Evolutionary conservation across 768 basidiomycete species (phyloP).

Genomic region (Boletus huronensis): DNA sequence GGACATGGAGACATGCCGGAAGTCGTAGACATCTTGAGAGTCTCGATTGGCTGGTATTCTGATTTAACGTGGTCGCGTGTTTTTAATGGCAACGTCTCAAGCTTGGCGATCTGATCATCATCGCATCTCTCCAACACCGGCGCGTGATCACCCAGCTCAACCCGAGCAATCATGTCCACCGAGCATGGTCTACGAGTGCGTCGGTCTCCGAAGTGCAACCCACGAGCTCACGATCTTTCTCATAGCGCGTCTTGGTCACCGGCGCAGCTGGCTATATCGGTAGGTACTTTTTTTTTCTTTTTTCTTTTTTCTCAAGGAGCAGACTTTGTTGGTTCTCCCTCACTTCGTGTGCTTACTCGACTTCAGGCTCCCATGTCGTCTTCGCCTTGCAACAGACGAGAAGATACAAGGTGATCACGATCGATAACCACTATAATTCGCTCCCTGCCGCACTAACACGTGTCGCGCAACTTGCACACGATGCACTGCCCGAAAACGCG

Average conservation of each 20-base stretch:
- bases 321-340: background rate
- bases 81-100: conserved; percentile 4
- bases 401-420: conserved; percentile 86
- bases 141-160: background rate
- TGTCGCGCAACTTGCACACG: conserved; percentile 75
- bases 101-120: conserved; percentile 3
- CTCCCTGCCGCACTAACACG: conserved; percentile 69
- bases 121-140: background rate
- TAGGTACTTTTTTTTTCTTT: conserved; percentile 28
- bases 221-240: conserved; percentile 10
- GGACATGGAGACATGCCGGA: too few relatives aligned
- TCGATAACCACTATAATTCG: conserved; percentile 96
- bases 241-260: conserved; percentile 62
- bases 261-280: conserved; percentile 92
- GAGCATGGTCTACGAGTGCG: conserved; percentile 45
- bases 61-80: too few relatives aligned
- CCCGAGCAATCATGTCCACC: conserved; percentile 26
- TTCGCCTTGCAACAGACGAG: conserved; percentile 82
- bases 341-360: conserved; percentile 7
- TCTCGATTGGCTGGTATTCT: background rate
- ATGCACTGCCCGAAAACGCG: conserved; percentile 62
- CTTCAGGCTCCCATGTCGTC: conserved; percentile 87
- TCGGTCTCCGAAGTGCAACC: conserved; percentile 13
- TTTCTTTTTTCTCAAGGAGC: background rate
- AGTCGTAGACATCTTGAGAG: too few relatives aligned